Percentiles rank a stretch among this genome's conserved stretches.
phyloP scores from a whole-genome alignment of 805 yeast genomes.

The Saccharomycopsis olivae region DNA sequence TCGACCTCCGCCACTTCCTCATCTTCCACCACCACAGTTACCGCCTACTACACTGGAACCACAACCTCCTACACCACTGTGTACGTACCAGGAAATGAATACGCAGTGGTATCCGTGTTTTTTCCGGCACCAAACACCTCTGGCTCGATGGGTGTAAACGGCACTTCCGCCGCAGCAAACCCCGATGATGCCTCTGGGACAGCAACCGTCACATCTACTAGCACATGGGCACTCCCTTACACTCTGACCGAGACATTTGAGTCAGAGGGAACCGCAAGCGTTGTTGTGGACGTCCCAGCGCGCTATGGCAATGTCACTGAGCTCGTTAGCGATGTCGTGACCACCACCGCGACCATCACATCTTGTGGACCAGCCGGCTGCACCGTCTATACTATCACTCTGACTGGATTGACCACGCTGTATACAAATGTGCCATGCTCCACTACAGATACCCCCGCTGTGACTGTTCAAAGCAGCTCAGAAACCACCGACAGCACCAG shows the following conservation, averaged over 20 bases:
- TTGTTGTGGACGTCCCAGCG: background rate
- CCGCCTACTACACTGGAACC: background rate
- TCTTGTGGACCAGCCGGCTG: background rate
- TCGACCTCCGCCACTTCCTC: too few relatives aligned
- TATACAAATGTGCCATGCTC: too few relatives aligned
- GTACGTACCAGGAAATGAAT: background rate
- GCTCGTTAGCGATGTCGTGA: background rate
- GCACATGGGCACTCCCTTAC: background rate
- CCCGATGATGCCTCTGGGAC: background rate
- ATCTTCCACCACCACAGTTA: background rate
- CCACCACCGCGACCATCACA: too few relatives aligned
- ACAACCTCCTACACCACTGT: background rate
- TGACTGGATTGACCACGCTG: too few relatives aligned
- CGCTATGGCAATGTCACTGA: background rate
- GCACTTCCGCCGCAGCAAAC: background rate
- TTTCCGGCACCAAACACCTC: constrained; percentile 1
- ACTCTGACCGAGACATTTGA: background rate
- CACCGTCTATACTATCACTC: too few relatives aligned
- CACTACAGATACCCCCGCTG: too few relatives aligned
- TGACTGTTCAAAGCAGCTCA: too few relatives aligned
- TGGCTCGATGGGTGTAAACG: background rate
- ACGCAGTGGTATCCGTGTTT: constrained; percentile 2
- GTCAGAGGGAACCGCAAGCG: background rate
- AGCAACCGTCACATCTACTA: background rate
- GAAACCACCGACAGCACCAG: too few relatives aligned